Conservation (phyloP, 352 stramenopile species). For the Globisporangium carolinianum region DNA sequence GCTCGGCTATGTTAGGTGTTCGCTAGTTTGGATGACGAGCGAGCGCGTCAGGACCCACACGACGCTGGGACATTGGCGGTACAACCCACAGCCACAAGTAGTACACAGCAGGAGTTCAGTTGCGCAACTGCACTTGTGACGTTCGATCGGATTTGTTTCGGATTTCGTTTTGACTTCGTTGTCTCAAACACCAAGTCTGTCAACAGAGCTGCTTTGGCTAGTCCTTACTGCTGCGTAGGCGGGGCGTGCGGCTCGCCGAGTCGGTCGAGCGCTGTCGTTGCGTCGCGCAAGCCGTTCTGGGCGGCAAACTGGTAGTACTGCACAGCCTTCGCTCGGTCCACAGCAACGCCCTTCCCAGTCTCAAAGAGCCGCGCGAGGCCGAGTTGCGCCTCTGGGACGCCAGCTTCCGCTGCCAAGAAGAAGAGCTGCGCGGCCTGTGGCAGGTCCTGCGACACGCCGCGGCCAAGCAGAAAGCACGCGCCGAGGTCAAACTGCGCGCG, state of each 20-base stretch:
- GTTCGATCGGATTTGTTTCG: too few species aligned
- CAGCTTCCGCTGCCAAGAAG: constrained; percentile 64
- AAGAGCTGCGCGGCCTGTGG: constrained; percentile 55
- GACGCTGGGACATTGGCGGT: too few species aligned
- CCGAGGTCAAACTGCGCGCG: constrained; percentile 73
- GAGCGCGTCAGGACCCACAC: too few species aligned
- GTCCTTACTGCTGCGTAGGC: too few species aligned
- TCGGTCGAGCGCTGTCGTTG: constrained; percentile 39
- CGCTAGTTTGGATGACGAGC: too few species aligned
- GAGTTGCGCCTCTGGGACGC: constrained; percentile 57
- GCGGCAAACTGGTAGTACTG: constrained; percentile 73
- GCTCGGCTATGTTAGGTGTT: too few species aligned
- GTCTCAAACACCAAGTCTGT: too few species aligned
- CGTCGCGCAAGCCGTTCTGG: constrained; percentile 43
- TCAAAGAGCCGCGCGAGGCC: constrained; percentile 79
- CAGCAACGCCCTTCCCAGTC: constrained; percentile 34
- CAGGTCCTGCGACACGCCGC: constrained; percentile 43
- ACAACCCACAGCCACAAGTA: too few species aligned
- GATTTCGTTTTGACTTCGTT: too few species aligned
- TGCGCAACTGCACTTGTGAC: too few species aligned
- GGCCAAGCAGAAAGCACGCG: constrained; percentile 75
- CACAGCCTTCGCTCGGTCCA: constrained; percentile 52
- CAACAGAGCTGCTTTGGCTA: too few species aligned
- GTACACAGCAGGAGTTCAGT: too few species aligned
- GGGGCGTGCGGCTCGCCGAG: constrained; percentile 31